Percentiles rank a stretch among this genome's conserved stretches.
Evolutionary conservation across 2,329 filamentous ascomycete genomes (phyloP).

Genomic region (Amylocarpus encephaloides): DNA sequence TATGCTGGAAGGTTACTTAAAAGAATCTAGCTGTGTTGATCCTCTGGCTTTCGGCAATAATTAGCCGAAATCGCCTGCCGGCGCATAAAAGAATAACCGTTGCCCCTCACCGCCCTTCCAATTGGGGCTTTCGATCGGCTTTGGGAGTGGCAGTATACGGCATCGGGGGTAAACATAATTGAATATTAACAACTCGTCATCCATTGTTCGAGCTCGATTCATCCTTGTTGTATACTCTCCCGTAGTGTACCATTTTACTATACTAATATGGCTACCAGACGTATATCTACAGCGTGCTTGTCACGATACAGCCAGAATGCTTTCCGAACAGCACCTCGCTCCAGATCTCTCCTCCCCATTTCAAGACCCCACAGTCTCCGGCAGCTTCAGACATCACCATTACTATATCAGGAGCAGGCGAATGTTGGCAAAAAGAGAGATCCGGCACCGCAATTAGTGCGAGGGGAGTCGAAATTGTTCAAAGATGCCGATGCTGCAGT

Average conservation of each 20-base stretch:
- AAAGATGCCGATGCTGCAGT: slow-evolving; percentile 26
- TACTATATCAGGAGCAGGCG: slow-evolving; percentile 17
- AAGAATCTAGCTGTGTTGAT: too few species aligned
- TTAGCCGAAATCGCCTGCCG: background rate
- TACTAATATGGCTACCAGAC: slow-evolving; percentile 18
- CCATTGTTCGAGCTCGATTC: background rate
- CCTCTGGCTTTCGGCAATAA: too few species aligned
- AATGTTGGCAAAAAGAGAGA: slow-evolving; percentile 21
- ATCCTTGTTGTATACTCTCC: background rate
- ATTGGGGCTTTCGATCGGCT: background rate
- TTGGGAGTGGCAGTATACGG: background rate
- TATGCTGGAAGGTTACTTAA: background rate
- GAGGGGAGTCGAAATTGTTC: slow-evolving; percentile 24
- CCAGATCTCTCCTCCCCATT: slow-evolving; percentile 5
- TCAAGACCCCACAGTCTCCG: slow-evolving; percentile 5
- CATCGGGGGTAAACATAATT: slow-evolving; percentile 1
- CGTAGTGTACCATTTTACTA: background rate
- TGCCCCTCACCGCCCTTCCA: background rate
- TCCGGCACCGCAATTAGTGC: slow-evolving; percentile 19
- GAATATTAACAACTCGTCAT: slow-evolving; percentile 1
- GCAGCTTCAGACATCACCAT: slow-evolving; percentile 14
- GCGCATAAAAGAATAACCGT: slow-evolving; percentile 12
- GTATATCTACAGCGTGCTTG: slow-evolving; percentile 16
- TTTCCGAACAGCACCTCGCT: slow-evolving; percentile 8
- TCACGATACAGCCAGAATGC: slow-evolving; percentile 11